Evolutionary conservation across 345 rosid species (phyloP).

Genomic region (Gossypium thurberi): DNA sequence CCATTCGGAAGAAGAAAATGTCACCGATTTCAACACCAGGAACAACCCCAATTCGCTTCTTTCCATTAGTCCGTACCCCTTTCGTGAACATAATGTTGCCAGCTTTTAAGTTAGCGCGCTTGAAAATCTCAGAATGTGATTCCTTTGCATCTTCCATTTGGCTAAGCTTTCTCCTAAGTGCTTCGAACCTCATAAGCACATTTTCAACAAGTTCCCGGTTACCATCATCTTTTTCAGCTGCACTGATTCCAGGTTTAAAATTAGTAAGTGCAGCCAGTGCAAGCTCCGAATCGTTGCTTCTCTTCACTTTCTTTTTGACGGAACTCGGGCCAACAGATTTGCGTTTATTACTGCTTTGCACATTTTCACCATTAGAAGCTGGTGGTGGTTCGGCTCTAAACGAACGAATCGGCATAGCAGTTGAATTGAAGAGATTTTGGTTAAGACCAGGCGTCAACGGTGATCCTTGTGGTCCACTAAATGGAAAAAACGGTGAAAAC

Average conservation of each 20-base stretch:
- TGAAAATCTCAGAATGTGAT: slow-evolving; percentile 21
- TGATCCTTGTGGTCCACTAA: slow-evolving; percentile 25
- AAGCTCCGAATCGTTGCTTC: slow-evolving; percentile 1
- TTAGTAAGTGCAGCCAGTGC: neutral
- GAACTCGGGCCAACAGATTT: neutral
- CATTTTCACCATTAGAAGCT: slow-evolving; percentile 18
- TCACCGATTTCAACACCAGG: slow-evolving; percentile 89
- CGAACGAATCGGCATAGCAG: slow-evolving; percentile 51
- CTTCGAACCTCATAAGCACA: slow-evolving; percentile 41
- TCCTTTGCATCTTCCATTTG: slow-evolving; percentile 45
- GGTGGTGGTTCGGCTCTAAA: slow-evolving; percentile 27
- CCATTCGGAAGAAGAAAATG: slow-evolving; percentile 75
- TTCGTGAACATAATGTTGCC: slow-evolving; percentile 45
- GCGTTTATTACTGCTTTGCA: neutral
- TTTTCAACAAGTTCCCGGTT: slow-evolving; percentile 31
- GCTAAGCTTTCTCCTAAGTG: slow-evolving; percentile 36
- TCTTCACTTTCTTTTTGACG: slow-evolving; percentile 14
- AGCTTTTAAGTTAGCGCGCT: slow-evolving; percentile 47
- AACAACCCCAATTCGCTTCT: slow-evolving; percentile 59
- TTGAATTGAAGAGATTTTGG: slow-evolving; percentile 25
- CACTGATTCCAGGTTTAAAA: slow-evolving; percentile 26
- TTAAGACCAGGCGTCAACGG: slow-evolving; percentile 32
- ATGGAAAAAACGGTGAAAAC: slow-evolving; percentile 60
- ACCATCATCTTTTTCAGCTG: slow-evolving; percentile 35
- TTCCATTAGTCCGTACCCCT: slow-evolving; percentile 56